These are phyloP conservation scores for Boletus tylopilopsis DNA, from an alignment of 768 basidiomycete genomes.

Conservation along the genomic window DNA sequence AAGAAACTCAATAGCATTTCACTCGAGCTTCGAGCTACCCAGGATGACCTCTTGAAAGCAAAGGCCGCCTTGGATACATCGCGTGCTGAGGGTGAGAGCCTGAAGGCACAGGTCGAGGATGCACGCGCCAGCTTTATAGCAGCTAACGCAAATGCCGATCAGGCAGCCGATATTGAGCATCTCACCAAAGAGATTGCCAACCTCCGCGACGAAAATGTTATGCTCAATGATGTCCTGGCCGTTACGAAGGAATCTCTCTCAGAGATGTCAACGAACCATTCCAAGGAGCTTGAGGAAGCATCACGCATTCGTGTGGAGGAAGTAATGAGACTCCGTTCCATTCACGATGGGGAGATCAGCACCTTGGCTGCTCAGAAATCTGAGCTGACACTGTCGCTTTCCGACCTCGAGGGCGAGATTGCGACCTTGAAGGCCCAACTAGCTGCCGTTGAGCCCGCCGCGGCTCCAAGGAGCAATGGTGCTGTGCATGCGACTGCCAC, in stretches of 20 bases:
- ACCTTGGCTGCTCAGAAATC: slow-evolving; percentile 57
- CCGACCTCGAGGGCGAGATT: slow-evolving; percentile 77
- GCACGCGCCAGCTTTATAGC: slow-evolving; percentile 45
- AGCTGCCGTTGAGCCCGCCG: slow-evolving; percentile 41
- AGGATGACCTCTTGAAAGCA: slow-evolving; percentile 76
- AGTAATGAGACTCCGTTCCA: slow-evolving; percentile 53
- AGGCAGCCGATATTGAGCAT: slow-evolving; percentile 51
- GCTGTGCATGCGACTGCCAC: slow-evolving; percentile 35
- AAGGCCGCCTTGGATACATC: slow-evolving; percentile 56
- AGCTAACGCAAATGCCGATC: slow-evolving; percentile 42
- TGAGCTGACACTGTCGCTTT: slow-evolving; percentile 56
- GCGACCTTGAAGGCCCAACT: slow-evolving; percentile 58
- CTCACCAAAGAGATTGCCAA: slow-evolving; percentile 56
- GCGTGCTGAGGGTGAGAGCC: slow-evolving; percentile 49
- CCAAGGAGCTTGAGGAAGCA: slow-evolving; percentile 70
- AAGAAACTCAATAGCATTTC: slow-evolving; percentile 60
- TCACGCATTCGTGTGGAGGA: slow-evolving; percentile 70
- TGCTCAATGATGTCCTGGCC: slow-evolving; percentile 60
- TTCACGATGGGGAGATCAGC: slow-evolving; percentile 59
- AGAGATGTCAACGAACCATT: slow-evolving; percentile 68
- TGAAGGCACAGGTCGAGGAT: slow-evolving; percentile 64
- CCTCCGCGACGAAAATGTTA: slow-evolving; percentile 66
- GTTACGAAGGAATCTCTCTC: slow-evolving; percentile 68
- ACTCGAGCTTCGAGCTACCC: slow-evolving; percentile 79
- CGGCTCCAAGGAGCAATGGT: slow-evolving; percentile 56